Evolutionary conservation across 164 flowering plant genomes (phyloP), one percentile per base, ranked within the genome.

Genomic region (Magnolia changhungtana): DNA sequence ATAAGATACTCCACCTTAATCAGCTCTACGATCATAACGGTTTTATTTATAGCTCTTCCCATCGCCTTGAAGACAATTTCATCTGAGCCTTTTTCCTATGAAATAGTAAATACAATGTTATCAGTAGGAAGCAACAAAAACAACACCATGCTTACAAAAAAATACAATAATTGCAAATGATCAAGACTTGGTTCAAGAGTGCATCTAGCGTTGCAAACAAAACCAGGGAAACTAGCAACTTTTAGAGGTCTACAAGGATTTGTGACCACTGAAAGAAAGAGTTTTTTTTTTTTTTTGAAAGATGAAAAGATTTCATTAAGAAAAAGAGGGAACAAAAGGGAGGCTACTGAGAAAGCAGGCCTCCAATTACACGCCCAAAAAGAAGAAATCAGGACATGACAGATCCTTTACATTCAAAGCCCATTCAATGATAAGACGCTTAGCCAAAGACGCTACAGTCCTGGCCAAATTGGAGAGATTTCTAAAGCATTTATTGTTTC

Each of bases 1-100:
- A 23, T 64, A 49, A 65, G 49, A 2, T 8, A 19, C 4, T 10
- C 64, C 65, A 89, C 92, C 87, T 89, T 89, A 37, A 89, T 83
- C 20, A 89, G 69, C 64, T 90, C 93, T 55, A 81, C 85, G 77
- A 90, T 88, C 86, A 85, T 90, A 52, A 90, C 90, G 73, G 93
- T 90, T 83, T 90, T 90, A 80, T 87, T 87, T 67, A 90, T 90
- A 4, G 93, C 93, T 74, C 90, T 86, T 20, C 91, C 93, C 86
- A 87, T 90, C 8, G 91, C 93, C 75, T 90, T 90, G 45, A 90
- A 82, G 45, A 84, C 85, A 82, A 90, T 84, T 74, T 90, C 91
- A 66, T 82, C 58, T 7, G 89, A 82, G 0, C 86, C 90, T 78
- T 86, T 90, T 64, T 90, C 93, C 93, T 90, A 69, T 68, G 31